A percentile compares a stretch with the other conserved stretches of the same genome.
These are phyloP conservation scores for Boletus tomentosulus DNA, from an alignment of 768 basidiomycete species.

Conservation along the genomic window DNA sequence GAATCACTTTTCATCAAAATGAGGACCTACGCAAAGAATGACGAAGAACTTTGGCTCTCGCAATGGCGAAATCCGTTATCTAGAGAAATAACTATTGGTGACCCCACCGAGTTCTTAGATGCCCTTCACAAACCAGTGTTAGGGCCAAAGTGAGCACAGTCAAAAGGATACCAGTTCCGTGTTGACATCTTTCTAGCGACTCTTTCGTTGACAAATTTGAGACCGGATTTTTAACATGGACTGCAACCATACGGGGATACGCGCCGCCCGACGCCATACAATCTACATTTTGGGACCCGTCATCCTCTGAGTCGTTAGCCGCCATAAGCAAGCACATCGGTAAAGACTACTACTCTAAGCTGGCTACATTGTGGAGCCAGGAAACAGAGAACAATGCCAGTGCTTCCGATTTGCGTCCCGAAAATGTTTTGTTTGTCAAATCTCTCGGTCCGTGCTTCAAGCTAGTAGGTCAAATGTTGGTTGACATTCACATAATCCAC, in stretches of 20 bases:
- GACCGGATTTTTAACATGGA: conserved; percentile 80
- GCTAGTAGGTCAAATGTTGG: conserved; percentile 38
- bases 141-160: conserved; percentile 32
- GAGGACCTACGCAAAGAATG: conserved; percentile 61
- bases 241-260: conserved; percentile 60
- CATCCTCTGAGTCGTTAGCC: conserved; percentile 47
- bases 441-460: conserved; percentile 39
- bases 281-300: conserved; percentile 49
- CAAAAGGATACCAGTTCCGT: background rate
- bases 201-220: conserved; percentile 68
- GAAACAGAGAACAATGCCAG: conserved; percentile 61
- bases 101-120: conserved; percentile 48
- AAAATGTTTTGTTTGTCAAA: conserved; percentile 47
- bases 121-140: conserved; percentile 41
- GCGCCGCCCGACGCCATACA: conserved; percentile 29
- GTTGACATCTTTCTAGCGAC: conserved; percentile 31
- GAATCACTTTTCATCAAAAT: conserved; percentile 68
- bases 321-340: conserved; percentile 46
- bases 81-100: conserved; percentile 40
- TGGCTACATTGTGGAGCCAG: conserved; percentile 71
- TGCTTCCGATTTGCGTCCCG: conserved; percentile 53
- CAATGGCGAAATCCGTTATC: conserved; percentile 66
- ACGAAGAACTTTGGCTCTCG: conserved; percentile 67
- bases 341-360: conserved; percentile 55
- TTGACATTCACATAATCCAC: conserved; percentile 17